Evolutionary conservation across 2,329 filamentous ascomycete species (phyloP).

Genomic region (Cadophora sp.): DNA sequence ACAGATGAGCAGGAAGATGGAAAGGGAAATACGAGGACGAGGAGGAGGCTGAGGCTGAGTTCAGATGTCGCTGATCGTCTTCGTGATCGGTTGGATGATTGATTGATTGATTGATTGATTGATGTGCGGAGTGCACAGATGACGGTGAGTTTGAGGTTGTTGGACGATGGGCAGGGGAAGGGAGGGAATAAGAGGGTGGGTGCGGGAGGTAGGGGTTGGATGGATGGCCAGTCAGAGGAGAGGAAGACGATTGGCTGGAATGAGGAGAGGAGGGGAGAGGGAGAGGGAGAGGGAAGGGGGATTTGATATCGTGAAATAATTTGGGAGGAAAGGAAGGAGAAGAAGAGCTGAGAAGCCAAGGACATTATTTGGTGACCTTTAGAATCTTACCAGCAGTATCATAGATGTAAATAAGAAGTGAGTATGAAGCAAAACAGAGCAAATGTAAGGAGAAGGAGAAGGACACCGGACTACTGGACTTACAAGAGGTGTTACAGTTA

Average conservation of each 20-base stretch:
- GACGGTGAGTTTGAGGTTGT: slow-evolving; percentile 1
- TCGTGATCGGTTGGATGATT: no score
- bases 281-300: background rate
- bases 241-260: background rate
- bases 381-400: no score
- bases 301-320: slow-evolving; percentile 6
- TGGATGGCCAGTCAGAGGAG: background rate
- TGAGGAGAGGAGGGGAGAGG: background rate
- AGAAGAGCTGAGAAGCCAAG: no score
- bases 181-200: background rate
- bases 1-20: no score
- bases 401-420: background rate
- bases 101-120: background rate
- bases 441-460: no score
- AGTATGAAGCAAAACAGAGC: background rate
- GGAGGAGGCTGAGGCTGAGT: background rate
- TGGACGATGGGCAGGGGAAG: background rate
- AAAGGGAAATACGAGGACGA: background rate
- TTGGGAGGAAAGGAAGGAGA: no score
- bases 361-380: no score
- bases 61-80: no score
- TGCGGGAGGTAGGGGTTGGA: background rate
- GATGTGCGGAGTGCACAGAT: background rate
- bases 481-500: background rate
- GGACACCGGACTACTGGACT: no score